Conservation (phyloP, 192 early-diverging fungal genomes). For the Gonapodya prolifera region DNA sequence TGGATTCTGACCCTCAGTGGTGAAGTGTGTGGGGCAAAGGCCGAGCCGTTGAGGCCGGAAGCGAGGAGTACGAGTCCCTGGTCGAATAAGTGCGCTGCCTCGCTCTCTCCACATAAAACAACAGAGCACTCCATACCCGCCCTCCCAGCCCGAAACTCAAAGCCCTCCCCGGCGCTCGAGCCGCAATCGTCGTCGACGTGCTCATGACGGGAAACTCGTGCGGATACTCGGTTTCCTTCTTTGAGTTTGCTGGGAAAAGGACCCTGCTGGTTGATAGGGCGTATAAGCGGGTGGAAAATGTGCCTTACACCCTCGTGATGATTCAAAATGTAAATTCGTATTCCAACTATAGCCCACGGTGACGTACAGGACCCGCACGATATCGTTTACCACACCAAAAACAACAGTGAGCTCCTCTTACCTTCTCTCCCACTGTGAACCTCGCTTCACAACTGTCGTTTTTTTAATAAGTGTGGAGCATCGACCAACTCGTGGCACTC, state of each 20-base stretch:
- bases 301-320: too few species aligned
- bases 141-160: background rate
- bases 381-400: background rate
- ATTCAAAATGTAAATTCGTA: too few species aligned
- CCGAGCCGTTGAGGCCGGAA: background rate
- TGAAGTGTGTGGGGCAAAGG: slow-evolving; percentile 6
- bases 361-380: background rate
- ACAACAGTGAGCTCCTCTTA: background rate
- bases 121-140: too few species aligned
- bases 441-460: background rate
- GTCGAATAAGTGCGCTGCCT: background rate
- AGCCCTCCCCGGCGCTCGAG: background rate
- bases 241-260: background rate
- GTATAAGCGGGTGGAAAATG: too few species aligned
- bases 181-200: background rate
- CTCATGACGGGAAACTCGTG: background rate
- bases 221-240: background rate
- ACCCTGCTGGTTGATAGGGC: too few species aligned
- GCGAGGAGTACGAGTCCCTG: background rate
- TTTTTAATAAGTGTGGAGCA: background rate
- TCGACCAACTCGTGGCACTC: background rate
- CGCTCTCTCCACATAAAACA: background rate
- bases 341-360: too few species aligned
- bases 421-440: background rate
- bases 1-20: too few species aligned